These are phyloP conservation scores for Brassica juncea DNA, from an alignment of 345 rosid genomes.

Conservation along the genomic window DNA sequence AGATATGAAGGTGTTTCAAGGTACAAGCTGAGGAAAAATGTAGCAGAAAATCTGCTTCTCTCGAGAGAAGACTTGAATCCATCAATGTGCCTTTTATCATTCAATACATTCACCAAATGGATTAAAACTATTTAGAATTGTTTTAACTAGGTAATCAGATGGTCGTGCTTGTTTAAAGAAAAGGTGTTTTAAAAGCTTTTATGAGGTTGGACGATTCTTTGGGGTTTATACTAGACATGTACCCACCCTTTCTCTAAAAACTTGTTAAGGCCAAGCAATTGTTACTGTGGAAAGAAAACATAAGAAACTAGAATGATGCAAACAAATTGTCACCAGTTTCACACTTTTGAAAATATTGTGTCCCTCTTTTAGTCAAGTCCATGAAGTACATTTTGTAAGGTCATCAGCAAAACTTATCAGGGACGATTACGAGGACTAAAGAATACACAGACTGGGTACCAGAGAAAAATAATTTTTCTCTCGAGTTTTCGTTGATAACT, in stretches of 20 bases:
- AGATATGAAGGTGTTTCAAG: too few relatives aligned
- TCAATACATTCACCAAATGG: conserved; percentile 91
- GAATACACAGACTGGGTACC: conserved; percentile 24
- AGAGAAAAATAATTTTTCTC: not conserved
- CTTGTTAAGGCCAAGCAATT: conserved; percentile 49
- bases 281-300: conserved; percentile 38
- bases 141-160: conserved; percentile 56
- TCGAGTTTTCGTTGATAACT: too few relatives aligned
- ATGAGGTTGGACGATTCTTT: conserved; percentile 87
- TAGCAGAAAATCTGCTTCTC: too few relatives aligned
- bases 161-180: conserved; percentile 84
- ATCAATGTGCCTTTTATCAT: conserved; percentile 42
- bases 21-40: too few relatives aligned
- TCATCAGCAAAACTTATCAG: conserved; percentile 85
- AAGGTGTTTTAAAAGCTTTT: conserved; percentile 84
- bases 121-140: conserved; percentile 64
- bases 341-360: conserved; percentile 83
- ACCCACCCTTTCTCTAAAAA: conserved; percentile 89
- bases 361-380: conserved; percentile 97
- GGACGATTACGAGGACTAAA: conserved; percentile 19
- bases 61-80: too few relatives aligned
- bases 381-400: conserved; percentile 96
- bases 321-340: conserved; percentile 25
- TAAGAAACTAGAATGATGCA: conserved; percentile 26
- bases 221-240: conserved; percentile 98